Evolutionary conservation across 345 rosid species (phyloP).

Genomic region (Acer negundo): DNA sequence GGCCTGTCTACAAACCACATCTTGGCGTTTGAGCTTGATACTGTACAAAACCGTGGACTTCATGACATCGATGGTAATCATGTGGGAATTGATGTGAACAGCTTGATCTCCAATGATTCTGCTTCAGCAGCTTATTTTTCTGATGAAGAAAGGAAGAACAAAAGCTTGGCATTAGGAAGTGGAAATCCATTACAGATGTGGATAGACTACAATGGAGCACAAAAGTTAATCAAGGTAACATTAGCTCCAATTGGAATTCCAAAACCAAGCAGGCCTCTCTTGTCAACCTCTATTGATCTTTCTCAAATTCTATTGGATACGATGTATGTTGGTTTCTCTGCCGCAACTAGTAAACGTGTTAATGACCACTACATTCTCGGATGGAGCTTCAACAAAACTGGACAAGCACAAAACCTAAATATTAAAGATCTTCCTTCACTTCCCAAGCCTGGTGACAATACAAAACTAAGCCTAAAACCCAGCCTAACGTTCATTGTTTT

Average conservation of each 20-base stretch:
- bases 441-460: conserved; percentile 23
- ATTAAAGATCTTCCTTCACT: conserved; percentile 49
- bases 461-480: conserved; percentile 5
- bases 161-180: conserved; percentile 9
- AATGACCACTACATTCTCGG: conserved; percentile 50
- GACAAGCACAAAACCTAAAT: conserved; percentile 40
- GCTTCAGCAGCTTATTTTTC: conserved; percentile 42
- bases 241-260: conserved; percentile 32
- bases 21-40: conserved; percentile 52
- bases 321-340: conserved; percentile 51
- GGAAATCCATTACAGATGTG: too few relatives aligned
- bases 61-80: conserved; percentile 49
- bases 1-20: conserved; percentile 44
- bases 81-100: conserved; percentile 56
- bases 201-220: conserved; percentile 42
- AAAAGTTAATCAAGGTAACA: conserved; percentile 44
- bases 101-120: conserved; percentile 34
- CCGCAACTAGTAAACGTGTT: conserved; percentile 40
- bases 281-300: conserved; percentile 45
- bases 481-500: conserved; percentile 19
- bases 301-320: conserved; percentile 34
- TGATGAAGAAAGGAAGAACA: conserved; percentile 19
- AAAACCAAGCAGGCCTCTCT: conserved; percentile 36
- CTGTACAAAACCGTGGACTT: conserved; percentile 37
- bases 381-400: conserved; percentile 59